These are phyloP conservation scores for Fusarium citri DNA, from an alignment of 2,329 filamentous ascomycete species.

Conservation along the genomic window DNA sequence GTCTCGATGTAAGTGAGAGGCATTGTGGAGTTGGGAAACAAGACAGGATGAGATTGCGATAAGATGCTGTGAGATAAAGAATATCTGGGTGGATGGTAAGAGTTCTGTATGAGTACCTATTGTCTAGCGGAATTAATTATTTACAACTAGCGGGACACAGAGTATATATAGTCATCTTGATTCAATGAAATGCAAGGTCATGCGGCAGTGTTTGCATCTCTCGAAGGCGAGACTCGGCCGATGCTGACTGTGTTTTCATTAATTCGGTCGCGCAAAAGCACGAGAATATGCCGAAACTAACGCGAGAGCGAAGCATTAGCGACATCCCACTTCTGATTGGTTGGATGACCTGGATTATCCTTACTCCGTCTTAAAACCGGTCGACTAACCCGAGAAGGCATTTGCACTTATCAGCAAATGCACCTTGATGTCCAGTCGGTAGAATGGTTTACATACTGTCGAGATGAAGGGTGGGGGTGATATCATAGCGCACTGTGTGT, in stretches of 20 bases:
- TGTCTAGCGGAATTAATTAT: rapidly evolving
- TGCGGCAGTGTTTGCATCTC: not conserved
- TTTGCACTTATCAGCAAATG: not conserved
- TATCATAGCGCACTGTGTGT: no score
- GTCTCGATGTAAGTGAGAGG: conserved; percentile 27
- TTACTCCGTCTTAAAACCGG: not conserved
- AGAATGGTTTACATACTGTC: no score
- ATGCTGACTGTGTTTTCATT: not conserved
- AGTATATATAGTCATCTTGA: conserved; percentile 8
- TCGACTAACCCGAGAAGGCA: not conserved
- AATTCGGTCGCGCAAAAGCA: conserved; percentile 6
- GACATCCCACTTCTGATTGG: rapidly evolving
- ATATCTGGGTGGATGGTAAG: not conserved
- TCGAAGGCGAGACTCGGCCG: conserved; percentile 4
- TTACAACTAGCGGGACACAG: rapidly evolving
- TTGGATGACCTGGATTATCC: rapidly evolving
- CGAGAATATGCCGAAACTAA: conserved; percentile 26
- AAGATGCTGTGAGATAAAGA: not conserved
- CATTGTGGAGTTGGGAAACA: not conserved
- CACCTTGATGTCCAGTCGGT: no score
- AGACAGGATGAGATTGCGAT: not conserved
- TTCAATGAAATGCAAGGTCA: not conserved
- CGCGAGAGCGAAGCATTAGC: not conserved
- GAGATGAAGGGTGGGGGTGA: no score
- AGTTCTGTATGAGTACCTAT: not conserved